Evolutionary conservation across 495 filamentous ascomycete species (phyloP).

Genomic region (Trichoderma parareesei): DNA sequence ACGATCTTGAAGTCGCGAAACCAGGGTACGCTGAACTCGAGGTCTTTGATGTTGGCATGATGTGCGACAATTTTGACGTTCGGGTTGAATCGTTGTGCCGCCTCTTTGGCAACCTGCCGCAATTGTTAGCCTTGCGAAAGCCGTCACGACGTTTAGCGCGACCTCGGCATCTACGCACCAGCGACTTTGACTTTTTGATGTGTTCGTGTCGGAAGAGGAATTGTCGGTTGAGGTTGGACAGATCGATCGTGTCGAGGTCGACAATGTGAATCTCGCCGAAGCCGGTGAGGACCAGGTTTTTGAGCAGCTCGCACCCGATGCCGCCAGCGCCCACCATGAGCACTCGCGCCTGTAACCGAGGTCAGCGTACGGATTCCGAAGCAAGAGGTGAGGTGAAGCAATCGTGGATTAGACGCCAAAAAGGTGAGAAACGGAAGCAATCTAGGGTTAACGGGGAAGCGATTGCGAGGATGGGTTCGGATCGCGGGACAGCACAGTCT

Average conservation of each 20-base stretch:
- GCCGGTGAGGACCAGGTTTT: constrained; percentile 89
- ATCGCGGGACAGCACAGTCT: neutral
- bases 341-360: constrained; percentile 60
- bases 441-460: neutral
- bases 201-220: constrained; percentile 97
- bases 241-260: constrained; percentile 95
- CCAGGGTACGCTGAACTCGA: constrained; percentile 85
- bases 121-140: constrained; percentile 21
- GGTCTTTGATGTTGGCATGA: constrained; percentile 92
- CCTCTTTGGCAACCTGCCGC: constrained; percentile 82
- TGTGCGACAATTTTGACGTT: constrained; percentile 80
- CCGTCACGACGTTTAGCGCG: neutral
- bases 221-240: constrained; percentile 96
- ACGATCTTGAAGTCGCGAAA: constrained; percentile 76
- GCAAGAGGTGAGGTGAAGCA: neutral
- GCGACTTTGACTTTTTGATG: constrained; percentile 93
- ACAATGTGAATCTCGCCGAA: constrained; percentile 95
- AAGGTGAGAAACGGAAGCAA: no score
- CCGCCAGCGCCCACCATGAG: constrained; percentile 94
- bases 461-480: neutral
- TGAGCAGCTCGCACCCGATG: constrained; percentile 95
- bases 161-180: constrained; percentile 43
- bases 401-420: neutral
- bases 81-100: constrained; percentile 84
- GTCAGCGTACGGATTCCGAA: neutral